Percentiles rank a stretch among this genome's conserved stretches.
Conservation (phyloP, 176 grass and related monocot species). For the Phyllostachys edulis region DNA sequence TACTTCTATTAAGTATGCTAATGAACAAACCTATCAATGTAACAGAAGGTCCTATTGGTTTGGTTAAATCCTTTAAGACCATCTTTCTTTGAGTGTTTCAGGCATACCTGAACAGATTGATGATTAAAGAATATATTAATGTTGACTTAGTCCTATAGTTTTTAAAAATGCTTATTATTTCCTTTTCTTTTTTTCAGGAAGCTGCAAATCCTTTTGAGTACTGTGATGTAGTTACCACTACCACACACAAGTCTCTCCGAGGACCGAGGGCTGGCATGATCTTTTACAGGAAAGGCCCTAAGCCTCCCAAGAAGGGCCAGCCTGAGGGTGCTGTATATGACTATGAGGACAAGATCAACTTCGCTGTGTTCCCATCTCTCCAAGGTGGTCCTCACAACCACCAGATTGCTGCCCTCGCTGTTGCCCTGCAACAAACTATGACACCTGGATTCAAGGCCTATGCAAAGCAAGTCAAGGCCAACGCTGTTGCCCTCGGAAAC, state of each 20-base stretch:
- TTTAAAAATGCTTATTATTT: neutral
- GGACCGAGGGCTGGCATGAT: constrained; percentile 98
- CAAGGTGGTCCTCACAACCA: constrained; percentile 99
- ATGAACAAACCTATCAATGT: neutral
- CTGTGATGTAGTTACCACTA: constrained; percentile 93
- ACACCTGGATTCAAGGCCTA: constrained; percentile 90
- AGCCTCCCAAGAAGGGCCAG: constrained; percentile 95
- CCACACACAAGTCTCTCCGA: constrained; percentile 91
- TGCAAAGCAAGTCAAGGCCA: constrained; percentile 92
- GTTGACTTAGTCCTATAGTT: neutral
- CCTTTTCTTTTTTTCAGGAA: constrained; percentile 45
- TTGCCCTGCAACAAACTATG: constrained; percentile 80
- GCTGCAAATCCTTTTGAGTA: constrained; percentile 94
- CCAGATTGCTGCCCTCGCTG: constrained; percentile 92
- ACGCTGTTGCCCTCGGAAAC: constrained; percentile 86
- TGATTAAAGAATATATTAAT: neutral
- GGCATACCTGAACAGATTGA: neutral
- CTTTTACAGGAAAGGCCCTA: constrained; percentile 97
- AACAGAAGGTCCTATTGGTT: constrained; percentile 1
- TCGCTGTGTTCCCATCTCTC: constrained; percentile 95
- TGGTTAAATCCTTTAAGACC: neutral
- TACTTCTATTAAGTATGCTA: neutral
- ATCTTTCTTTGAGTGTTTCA: neutral
- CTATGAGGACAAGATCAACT: constrained; percentile 94
- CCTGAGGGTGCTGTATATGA: constrained; percentile 90